These are phyloP conservation scores for Xylaria telfairii DNA, from an alignment of 495 filamentous ascomycete genomes.

Conservation along the genomic window DNA sequence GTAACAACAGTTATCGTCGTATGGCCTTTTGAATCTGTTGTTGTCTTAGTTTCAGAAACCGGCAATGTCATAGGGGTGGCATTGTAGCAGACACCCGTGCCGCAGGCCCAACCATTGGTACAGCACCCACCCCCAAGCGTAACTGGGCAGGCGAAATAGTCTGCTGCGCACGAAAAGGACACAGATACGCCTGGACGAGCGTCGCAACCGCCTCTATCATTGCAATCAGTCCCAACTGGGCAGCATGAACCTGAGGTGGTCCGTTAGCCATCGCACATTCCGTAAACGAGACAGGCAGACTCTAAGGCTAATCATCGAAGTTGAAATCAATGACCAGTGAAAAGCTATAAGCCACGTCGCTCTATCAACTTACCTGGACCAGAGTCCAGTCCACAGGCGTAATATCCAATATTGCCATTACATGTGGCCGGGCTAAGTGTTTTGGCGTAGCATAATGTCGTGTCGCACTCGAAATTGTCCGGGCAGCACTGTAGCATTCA, in stretches of 20 bases:
- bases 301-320: too few relatives aligned
- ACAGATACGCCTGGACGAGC: slow-evolving; percentile 37
- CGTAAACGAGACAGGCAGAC: background rate
- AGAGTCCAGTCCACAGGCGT: slow-evolving; percentile 37
- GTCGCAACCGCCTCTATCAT: slow-evolving; percentile 30
- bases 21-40: slow-evolving; percentile 40
- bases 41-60: slow-evolving; percentile 40
- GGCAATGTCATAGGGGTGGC: slow-evolving; percentile 41
- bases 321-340: background rate
- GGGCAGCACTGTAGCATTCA: slow-evolving; percentile 44
- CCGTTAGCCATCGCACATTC: slow-evolving; percentile 21
- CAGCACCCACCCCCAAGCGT: slow-evolving; percentile 51
- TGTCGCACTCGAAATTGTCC: slow-evolving; percentile 47
- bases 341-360: too few relatives aligned
- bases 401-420: slow-evolving; percentile 41
- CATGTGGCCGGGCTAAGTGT: slow-evolving; percentile 47
- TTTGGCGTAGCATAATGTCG: slow-evolving; percentile 51
- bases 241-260: slow-evolving; percentile 31
- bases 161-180: slow-evolving; percentile 37
- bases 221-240: slow-evolving; percentile 45
- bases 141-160: slow-evolving; percentile 46
- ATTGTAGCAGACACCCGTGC: slow-evolving; percentile 43
- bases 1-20: slow-evolving; percentile 40
- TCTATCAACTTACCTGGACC: slow-evolving; percentile 31
- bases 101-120: slow-evolving; percentile 46